Evolutionary conservation across 164 flowering plant species (phyloP).

Genomic region (Nymphaea thermarum): DNA sequence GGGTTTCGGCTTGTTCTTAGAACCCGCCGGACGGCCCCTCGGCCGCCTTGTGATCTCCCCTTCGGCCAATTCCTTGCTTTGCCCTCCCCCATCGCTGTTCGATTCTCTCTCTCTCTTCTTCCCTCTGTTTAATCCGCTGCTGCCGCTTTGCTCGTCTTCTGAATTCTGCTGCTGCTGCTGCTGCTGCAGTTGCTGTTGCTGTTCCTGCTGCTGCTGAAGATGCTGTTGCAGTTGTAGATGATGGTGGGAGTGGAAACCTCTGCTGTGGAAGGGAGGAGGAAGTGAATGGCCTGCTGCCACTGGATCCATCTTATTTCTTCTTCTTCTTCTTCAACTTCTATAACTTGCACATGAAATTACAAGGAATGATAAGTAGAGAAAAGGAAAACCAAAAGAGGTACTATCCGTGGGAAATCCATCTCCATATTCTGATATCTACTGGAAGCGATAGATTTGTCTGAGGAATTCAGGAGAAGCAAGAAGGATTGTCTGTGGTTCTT

Average conservation of each 20-base stretch:
- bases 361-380: too few relatives aligned
- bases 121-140: conserved; percentile 18
- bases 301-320: conserved; percentile 45
- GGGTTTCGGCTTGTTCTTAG: conserved; percentile 91
- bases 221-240: conserved; percentile 33
- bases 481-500: background rate
- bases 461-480: background rate
- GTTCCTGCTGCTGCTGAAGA: conserved; percentile 15
- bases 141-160: conserved; percentile 45
- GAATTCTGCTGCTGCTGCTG: conserved; percentile 40
- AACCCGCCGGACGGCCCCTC: conserved; percentile 77
- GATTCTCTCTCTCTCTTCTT: conserved; percentile 26
- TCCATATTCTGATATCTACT: background rate
- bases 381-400: background rate
- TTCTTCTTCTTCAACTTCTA: background rate
- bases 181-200: conserved; percentile 19
- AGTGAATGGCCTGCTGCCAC: conserved; percentile 53
- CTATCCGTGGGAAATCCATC: background rate
- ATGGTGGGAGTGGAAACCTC: conserved; percentile 60
- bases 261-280: conserved; percentile 67
- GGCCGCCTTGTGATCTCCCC: conserved; percentile 56
- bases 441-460: background rate
- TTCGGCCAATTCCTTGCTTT: conserved; percentile 7
- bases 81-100: background rate
- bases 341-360: background rate